These are phyloP conservation scores for Neodidymelliopsis sp. DNA, from an alignment of 2,329 filamentous ascomycete species.

Conservation along the genomic window DNA sequence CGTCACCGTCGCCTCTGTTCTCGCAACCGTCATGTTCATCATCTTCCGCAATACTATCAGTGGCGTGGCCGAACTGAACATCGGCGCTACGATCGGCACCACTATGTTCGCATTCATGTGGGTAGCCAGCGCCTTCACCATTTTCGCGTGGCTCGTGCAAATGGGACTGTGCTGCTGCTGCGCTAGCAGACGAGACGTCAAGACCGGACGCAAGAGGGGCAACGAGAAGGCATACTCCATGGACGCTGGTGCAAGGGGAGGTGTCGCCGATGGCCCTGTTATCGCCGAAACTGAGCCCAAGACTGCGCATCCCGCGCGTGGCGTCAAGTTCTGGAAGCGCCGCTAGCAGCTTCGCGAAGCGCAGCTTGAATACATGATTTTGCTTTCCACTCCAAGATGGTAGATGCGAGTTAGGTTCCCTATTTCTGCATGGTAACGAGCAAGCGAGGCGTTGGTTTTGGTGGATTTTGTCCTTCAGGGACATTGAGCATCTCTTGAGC, in stretches of 20 bases:
- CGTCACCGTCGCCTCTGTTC: constrained; percentile 72
- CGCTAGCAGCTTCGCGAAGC: constrained; percentile 10
- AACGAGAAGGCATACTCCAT: constrained; percentile 45
- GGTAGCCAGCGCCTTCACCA: constrained; percentile 72
- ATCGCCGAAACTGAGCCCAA: constrained; percentile 5
- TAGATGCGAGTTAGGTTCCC: constrained; percentile 3
- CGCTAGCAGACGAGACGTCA: constrained; percentile 63
- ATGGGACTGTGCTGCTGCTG: constrained; percentile 81
- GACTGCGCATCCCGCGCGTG: constrained; percentile 6
- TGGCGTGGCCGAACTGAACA: constrained; percentile 75
- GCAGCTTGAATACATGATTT: not conserved
- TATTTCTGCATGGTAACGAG: constrained; percentile 8
- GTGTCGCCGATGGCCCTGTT: constrained; percentile 5
- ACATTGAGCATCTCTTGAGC: not conserved
- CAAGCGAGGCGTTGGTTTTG: constrained; percentile 19
- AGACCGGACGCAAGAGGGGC: constrained; percentile 56
- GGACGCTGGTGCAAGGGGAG: constrained; percentile 16
- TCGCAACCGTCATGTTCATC: constrained; percentile 84
- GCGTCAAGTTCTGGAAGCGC: constrained; percentile 21
- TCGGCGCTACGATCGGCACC: constrained; percentile 71
- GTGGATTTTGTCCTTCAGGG: too few relatives aligned
- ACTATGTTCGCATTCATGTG: constrained; percentile 91
- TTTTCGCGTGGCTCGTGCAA: constrained; percentile 76
- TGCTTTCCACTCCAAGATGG: constrained; percentile 1
- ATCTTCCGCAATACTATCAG: constrained; percentile 82